A percentile compares a stretch with the other conserved stretches of the same genome.
phyloP scores from a whole-genome alignment of 768 basidiomycete species.

The Lactifluus piperatus region DNA sequence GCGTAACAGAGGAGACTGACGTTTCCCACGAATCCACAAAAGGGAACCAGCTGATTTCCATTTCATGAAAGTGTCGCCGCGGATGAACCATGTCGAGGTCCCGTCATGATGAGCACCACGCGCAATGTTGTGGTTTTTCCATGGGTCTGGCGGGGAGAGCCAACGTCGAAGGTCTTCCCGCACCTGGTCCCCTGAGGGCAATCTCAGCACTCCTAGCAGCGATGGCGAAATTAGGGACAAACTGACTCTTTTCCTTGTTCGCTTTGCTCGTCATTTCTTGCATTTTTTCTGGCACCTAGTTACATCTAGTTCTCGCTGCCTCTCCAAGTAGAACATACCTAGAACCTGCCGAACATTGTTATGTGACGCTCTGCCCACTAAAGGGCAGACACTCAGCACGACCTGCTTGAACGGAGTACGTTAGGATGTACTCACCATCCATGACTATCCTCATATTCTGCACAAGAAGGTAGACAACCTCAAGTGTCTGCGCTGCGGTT shows the following conservation, averaged over 20 bases:
- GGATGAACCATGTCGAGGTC: not conserved
- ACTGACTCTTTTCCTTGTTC: not conserved
- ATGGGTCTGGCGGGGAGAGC: slow-evolving; percentile 6
- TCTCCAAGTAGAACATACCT: too few relatives aligned
- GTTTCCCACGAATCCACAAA: slow-evolving; percentile 2
- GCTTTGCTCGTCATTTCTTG: not conserved
- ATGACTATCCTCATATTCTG: not conserved
- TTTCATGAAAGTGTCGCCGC: not conserved
- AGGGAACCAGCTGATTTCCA: not conserved
- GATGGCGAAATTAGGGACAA: not conserved
- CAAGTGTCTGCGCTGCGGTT: not conserved
- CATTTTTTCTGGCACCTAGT: not conserved
- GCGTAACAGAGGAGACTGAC: not conserved
- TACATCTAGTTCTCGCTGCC: too few relatives aligned
- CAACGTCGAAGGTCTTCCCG: not conserved
- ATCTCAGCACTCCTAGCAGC: not conserved
- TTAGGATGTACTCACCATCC: not conserved
- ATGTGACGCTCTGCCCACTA: not conserved
- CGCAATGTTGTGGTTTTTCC: not conserved
- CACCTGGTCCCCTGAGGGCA: not conserved
- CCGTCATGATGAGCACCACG: not conserved
- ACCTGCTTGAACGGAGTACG: not conserved
- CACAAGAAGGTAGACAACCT: not conserved
- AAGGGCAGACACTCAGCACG: not conserved
- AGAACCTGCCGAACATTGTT: not conserved